Evolutionary conservation across 2,329 filamentous ascomycete genomes (phyloP).

Genomic region (Madurella mycetomatis): DNA sequence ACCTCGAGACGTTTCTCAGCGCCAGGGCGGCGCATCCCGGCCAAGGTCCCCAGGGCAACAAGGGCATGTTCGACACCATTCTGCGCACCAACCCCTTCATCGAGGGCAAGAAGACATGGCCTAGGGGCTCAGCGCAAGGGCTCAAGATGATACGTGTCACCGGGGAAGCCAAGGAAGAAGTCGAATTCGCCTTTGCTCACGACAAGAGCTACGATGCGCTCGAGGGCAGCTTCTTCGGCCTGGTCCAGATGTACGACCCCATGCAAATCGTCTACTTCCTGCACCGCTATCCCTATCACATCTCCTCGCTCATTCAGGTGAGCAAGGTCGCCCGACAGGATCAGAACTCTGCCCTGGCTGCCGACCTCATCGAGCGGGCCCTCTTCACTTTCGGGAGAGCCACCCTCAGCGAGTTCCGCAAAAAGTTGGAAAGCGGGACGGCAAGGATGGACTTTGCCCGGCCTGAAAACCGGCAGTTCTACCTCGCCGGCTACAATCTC

Average conservation of each 20-base stretch:
- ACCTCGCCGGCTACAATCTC: slow-evolving; percentile 85
- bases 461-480: slow-evolving; percentile 88
- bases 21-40: slow-evolving; percentile 11
- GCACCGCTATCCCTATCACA: slow-evolving; percentile 76
- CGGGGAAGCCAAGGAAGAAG: slow-evolving; percentile 39
- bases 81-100: slow-evolving; percentile 78
- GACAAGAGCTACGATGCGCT: slow-evolving; percentile 67
- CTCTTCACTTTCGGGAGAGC: slow-evolving; percentile 92
- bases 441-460: slow-evolving; percentile 76
- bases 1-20: slow-evolving; percentile 52
- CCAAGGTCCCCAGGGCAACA: slow-evolving; percentile 53
- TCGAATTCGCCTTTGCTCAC: slow-evolving; percentile 75
- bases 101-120: slow-evolving; percentile 85
- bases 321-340: slow-evolving; percentile 90
- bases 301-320: slow-evolving; percentile 89
- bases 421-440: slow-evolving; percentile 69
- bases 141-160: slow-evolving; percentile 68
- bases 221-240: slow-evolving; percentile 70
- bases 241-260: slow-evolving; percentile 80
- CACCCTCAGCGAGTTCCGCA: slow-evolving; percentile 75
- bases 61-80: slow-evolving; percentile 65
- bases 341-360: slow-evolving; percentile 77
- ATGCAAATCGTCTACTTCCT: slow-evolving; percentile 76
- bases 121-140: slow-evolving; percentile 70
- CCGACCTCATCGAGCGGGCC: slow-evolving; percentile 84